phyloP scores from a whole-genome alignment of 306 rosid genomes.

The Inga oerstediana region DNA sequence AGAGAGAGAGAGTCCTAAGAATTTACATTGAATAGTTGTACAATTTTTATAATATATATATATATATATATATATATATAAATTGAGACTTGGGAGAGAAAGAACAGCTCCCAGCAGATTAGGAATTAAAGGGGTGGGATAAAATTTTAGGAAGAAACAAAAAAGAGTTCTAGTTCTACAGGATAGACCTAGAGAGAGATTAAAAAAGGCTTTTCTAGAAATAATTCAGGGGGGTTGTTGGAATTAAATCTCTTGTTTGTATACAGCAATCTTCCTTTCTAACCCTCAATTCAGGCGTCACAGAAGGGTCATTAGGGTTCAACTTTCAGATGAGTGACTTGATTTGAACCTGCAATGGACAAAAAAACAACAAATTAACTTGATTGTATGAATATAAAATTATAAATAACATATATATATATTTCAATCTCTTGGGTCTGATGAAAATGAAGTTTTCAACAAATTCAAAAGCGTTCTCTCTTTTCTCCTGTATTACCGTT shows the following conservation, averaged over 20 bases:
- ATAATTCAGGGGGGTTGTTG: conserved; percentile 53
- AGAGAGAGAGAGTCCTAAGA: conserved; percentile 43
- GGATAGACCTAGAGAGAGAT: conserved; percentile 40
- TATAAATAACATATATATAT: not conserved
- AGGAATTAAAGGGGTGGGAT: conserved; percentile 36
- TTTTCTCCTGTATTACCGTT: conserved; percentile 51
- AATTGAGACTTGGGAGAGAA: conserved; percentile 2
- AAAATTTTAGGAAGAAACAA: conserved; percentile 23
- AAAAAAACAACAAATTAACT: not conserved
- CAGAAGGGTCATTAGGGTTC: conserved; percentile 59
- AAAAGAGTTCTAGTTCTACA: conserved; percentile 39
- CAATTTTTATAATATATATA: conserved; percentile 3
- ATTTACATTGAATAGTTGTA: conserved; percentile 67
- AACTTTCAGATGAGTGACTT: conserved; percentile 68
- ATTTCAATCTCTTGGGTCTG: conserved; percentile 24
- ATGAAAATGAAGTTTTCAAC: conserved; percentile 38
- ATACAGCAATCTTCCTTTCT: conserved; percentile 49
- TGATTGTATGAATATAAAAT: no score
- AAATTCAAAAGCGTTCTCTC: not conserved
- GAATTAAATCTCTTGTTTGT: conserved; percentile 62
- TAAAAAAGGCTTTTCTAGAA: conserved; percentile 41
- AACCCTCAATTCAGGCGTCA: conserved; percentile 50
- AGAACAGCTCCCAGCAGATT: conserved; percentile 45
- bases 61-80: conserved; percentile 16
- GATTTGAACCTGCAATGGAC: conserved; percentile 67